phyloP scores from a whole-genome alignment of 2,329 filamentous ascomycete species.

The Alternaria incomplexa region DNA sequence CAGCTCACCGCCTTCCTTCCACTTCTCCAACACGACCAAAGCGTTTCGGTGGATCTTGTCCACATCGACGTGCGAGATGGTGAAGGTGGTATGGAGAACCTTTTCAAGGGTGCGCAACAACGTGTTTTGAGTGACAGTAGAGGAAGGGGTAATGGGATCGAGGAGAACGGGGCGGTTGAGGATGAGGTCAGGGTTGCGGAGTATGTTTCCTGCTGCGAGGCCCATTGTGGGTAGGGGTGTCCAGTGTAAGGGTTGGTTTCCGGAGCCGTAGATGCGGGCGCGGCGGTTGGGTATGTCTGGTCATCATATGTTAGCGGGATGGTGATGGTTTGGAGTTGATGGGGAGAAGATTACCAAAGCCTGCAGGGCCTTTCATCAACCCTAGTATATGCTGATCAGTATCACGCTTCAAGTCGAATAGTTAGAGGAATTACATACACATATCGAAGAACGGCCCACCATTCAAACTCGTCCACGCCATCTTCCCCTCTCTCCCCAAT shows the following conservation, averaged over 20 bases:
- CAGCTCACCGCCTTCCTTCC: slow-evolving; percentile 16
- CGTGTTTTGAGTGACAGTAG: slow-evolving; percentile 31
- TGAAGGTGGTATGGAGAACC: slow-evolving; percentile 27
- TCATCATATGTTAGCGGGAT: neutral
- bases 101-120: slow-evolving; percentile 34
- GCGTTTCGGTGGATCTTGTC: slow-evolving; percentile 37
- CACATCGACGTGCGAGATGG: slow-evolving; percentile 35
- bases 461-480: slow-evolving; percentile 42
- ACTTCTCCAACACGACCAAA: slow-evolving; percentile 31
- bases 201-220: slow-evolving; percentile 36
- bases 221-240: slow-evolving; percentile 39
- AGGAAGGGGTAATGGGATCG: slow-evolving; percentile 21
- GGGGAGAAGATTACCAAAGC: slow-evolving; percentile 21
- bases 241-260: slow-evolving; percentile 38
- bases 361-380: slow-evolving; percentile 47
- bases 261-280: slow-evolving; percentile 46
- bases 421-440: slow-evolving; percentile 31
- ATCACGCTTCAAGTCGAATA: neutral
- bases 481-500: slow-evolving; percentile 27
- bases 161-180: slow-evolving; percentile 40
- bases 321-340: neutral
- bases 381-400: slow-evolving; percentile 12
- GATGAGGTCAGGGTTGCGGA: slow-evolving; percentile 29
- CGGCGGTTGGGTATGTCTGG: slow-evolving; percentile 27
- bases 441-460: slow-evolving; percentile 48